phyloP scores from a whole-genome alignment of 441 rosid species.

The Caryocar brasiliense region DNA sequence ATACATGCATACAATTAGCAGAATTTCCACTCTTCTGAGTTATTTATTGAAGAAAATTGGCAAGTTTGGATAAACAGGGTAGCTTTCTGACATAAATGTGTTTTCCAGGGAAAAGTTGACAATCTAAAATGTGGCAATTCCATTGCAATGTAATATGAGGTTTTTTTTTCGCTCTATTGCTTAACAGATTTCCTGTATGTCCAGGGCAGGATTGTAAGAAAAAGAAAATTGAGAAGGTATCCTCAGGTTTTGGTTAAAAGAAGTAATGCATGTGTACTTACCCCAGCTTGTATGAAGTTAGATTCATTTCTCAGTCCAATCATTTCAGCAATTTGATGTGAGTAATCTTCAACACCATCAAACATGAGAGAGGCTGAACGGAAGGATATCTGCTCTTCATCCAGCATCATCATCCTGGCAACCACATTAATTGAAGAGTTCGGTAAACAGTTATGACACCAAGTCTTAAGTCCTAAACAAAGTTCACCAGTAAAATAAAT shows the following conservation, averaged over 20 bases:
- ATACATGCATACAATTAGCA: too few relatives aligned
- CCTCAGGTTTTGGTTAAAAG: not conserved
- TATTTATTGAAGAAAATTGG: too few relatives aligned
- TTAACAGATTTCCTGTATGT: too few relatives aligned
- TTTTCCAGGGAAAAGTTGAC: too few relatives aligned
- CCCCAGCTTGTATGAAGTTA: slow-evolving; percentile 79
- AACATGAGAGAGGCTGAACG: slow-evolving; percentile 78
- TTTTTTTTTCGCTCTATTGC: too few relatives aligned
- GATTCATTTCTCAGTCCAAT: slow-evolving; percentile 81
- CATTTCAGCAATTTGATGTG: slow-evolving; percentile 96
- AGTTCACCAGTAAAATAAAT: not conserved
- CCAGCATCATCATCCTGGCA: slow-evolving; percentile 95
- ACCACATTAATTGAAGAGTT: slow-evolving; percentile 7
- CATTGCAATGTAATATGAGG: too few relatives aligned
- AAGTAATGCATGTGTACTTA: slow-evolving; percentile 24
- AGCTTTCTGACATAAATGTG: too few relatives aligned
- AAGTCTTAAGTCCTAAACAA: not conserved
- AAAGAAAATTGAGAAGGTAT: not conserved
- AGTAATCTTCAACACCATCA: slow-evolving; percentile 95
- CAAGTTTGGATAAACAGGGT: too few relatives aligned
- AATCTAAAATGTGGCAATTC: too few relatives aligned
- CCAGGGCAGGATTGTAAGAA: not conserved
- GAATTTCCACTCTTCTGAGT: too few relatives aligned
- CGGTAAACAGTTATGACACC: not conserved
- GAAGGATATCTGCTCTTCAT: slow-evolving; percentile 90